Conservation (phyloP, 2,329 filamentous ascomycete species). For the Aspergillus sp. region DNA sequence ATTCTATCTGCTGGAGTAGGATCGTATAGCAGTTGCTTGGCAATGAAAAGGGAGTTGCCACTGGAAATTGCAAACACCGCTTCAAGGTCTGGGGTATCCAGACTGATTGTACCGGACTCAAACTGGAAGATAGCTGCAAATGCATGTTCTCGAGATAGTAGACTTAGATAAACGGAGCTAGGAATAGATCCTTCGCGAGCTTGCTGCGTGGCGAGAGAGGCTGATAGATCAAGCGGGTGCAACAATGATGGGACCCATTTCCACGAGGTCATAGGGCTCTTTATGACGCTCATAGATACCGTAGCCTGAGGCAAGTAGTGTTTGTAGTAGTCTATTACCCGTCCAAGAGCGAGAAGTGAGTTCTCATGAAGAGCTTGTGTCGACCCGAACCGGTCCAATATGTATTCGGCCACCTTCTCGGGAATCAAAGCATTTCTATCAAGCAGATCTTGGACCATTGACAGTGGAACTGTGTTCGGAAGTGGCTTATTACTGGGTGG, state of each 20-base stretch:
- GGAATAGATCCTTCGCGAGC: conserved; percentile 2
- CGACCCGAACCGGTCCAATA: background rate
- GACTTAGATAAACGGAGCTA: background rate
- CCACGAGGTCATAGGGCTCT: background rate
- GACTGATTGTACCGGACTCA: conserved; percentile 2
- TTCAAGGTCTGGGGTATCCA: background rate
- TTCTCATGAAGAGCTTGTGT: background rate
- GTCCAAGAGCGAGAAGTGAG: conserved; percentile 7
- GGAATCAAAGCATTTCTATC: background rate
- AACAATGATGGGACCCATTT: conserved; percentile 1
- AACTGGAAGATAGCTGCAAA: conserved; percentile 11
- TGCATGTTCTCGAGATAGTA: conserved; percentile 1
- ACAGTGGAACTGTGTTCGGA: background rate
- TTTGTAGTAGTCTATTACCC: conserved; percentile 3
- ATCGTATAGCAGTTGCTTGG: conserved; percentile 8
- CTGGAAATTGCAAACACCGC: conserved; percentile 6
- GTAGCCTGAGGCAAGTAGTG: background rate
- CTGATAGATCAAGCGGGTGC: background rate
- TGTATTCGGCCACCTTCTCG: background rate
- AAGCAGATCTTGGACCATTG: background rate
- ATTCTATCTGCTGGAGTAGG: background rate
- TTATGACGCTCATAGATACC: conserved; percentile 5
- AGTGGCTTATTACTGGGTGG: background rate
- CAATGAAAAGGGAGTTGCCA: conserved; percentile 13
- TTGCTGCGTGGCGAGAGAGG: background rate